Percentiles rank a stretch among this genome's conserved stretches.
Conservation (phyloP, 2,329 filamentous ascomycete genomes). For the Drechslerella coelobrocha region DNA sequence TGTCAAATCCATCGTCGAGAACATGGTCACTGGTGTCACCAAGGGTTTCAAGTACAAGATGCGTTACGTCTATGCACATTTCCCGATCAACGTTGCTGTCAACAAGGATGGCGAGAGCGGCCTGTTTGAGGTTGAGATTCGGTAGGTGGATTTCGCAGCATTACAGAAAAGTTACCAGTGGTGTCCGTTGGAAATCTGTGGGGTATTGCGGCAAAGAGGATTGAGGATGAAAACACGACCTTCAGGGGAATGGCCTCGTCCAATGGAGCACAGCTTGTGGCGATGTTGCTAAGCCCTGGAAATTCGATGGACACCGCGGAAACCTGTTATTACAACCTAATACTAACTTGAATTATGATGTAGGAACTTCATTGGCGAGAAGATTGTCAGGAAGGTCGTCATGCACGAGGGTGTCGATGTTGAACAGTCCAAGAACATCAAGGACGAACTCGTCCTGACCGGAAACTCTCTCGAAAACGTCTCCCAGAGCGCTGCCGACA, state of each 20-base stretch:
- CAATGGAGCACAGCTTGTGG: no score
- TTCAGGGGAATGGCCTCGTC: no score
- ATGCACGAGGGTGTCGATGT: conserved; percentile 92
- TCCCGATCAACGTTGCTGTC: conserved; percentile 99
- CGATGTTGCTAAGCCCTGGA: neutral
- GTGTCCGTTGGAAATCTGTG: conserved; percentile 16
- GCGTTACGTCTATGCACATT: conserved; percentile 99
- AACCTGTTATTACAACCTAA: neutral
- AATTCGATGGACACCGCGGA: neutral
- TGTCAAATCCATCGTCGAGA: conserved; percentile 97
- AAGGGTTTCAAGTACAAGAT: conserved; percentile 99
- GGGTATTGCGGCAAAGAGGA: neutral
- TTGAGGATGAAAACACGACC: neutral
- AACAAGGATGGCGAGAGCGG: conserved; percentile 94
- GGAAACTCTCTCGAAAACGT: conserved; percentile 98
- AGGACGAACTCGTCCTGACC: conserved; percentile 92
- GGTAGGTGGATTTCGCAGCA: conserved; percentile 66
- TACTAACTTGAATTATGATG: conserved; percentile 5
- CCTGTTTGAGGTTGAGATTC: conserved; percentile 91
- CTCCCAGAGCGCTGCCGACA: conserved; percentile 97
- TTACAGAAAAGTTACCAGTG: conserved; percentile 9
- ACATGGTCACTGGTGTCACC: conserved; percentile 97
- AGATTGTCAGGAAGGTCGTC: conserved; percentile 90
- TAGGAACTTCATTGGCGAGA: conserved; percentile 98
- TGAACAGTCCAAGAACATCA: conserved; percentile 84